Base-by-base conservation (phyloP, 2,329 filamentous ascomycete genomes). In the Pseudogymnoascus sp. region DNA sequence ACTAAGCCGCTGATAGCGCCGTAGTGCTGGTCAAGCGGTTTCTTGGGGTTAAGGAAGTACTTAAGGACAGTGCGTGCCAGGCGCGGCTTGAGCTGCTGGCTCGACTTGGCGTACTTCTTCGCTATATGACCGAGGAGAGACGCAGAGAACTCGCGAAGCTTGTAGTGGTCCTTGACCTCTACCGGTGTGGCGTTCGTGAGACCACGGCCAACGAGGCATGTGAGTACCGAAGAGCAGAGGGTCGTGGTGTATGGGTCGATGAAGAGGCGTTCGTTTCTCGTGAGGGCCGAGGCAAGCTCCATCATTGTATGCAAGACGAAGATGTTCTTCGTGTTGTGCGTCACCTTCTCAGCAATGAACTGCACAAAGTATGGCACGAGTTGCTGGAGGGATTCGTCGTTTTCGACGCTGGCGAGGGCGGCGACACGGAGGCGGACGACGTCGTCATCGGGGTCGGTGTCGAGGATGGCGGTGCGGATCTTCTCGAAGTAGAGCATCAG, bases 401-500 rank as follows among this genome's bases (percentile, higher is more conserved):
- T 89, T 60, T 88, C 83, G 23, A 99, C 85, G 26, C 91, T 96
- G 62, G 90, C 88, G 35, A 97, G 83, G 0, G 91, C 95, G 0
- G 95, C 92, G 60, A 89, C 86, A 62, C 93, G 88, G 73, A 96
- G 87, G 17, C 83, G 78, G 21, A 82, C 78, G 50, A 86, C 84
- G 69, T 87, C 85, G 67, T 96, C 89, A 67, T 96, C 92, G 13
- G 90, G 91, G 61, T 87, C 87, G 69, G 96, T 91, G 75, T 97
- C 91, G 65, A 97, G 83, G 57, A 99, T 84, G 10, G 95, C 93
- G 61, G 84, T 84, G 74, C 92, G 93, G 65, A 97, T 91, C 76
- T 96, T 96, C 73, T 97, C 92, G 73, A 97, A 99, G 79, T 97
- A 97, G 35, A 97, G 85, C 67, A 96, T 92, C 21, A 97, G 85